phyloP scores from a whole-genome alignment of 2,329 filamentous ascomycete species.

The Botryotinia globosa region DNA sequence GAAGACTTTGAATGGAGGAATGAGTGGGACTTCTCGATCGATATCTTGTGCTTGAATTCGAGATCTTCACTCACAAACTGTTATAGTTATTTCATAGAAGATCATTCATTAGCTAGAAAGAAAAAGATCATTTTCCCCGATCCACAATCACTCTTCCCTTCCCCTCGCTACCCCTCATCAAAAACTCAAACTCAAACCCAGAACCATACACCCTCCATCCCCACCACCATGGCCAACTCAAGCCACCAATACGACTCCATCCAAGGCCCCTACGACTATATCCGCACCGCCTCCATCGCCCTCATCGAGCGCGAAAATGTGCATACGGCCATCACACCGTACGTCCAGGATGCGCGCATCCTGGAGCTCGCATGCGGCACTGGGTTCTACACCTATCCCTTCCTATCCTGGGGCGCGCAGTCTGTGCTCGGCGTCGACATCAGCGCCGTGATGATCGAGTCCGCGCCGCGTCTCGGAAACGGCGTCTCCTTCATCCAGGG shows the following conservation, averaged over 20 bases:
- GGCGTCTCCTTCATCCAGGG: conserved; percentile 27
- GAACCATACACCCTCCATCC: background rate
- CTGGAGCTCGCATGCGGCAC: conserved; percentile 43
- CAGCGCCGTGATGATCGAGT: conserved; percentile 39
- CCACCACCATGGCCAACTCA: conserved; percentile 22
- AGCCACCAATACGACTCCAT: conserved; percentile 29
- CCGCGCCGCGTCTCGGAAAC: conserved; percentile 27
- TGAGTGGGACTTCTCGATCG: background rate
- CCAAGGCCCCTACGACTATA: conserved; percentile 29
- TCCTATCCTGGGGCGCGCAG: conserved; percentile 40
- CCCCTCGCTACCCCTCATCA: background rate
- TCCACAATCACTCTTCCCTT: background rate
- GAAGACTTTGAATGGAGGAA: background rate
- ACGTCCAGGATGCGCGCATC: conserved; percentile 31
- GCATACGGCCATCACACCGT: conserved; percentile 25
- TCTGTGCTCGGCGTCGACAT: conserved; percentile 41
- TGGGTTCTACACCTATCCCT: conserved; percentile 39
- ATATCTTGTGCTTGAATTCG: background rate
- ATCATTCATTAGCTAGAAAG: background rate
- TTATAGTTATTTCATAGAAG: background rate
- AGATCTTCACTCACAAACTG: background rate
- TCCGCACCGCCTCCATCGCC: conserved; percentile 26
- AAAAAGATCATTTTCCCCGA: background rate
- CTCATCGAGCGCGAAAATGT: conserved; percentile 31
- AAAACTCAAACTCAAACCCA: background rate